Evolutionary conservation across 768 basidiomycete genomes (phyloP).

Genomic region (Kockovaella imperatae): DNA sequence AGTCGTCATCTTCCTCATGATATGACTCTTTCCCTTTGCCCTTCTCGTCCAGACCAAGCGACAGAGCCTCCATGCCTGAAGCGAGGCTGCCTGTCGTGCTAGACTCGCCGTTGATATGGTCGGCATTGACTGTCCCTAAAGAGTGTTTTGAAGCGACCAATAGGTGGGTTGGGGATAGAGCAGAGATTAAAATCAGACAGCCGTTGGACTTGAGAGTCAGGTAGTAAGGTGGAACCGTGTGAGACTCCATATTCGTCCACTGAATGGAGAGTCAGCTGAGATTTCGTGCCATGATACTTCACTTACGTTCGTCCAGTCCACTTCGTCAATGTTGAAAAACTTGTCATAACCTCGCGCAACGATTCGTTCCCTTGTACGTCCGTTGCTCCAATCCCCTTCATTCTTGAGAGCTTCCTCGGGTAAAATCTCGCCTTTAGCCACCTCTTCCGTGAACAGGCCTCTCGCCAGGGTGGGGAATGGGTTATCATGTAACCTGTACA

Average conservation of each 20-base stretch:
- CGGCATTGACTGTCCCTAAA: slow-evolving; percentile 61
- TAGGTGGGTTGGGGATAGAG: slow-evolving; percentile 65
- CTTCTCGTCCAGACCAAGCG: neutral
- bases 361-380: slow-evolving; percentile 49
- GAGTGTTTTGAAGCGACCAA: slow-evolving; percentile 90
- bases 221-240: slow-evolving; percentile 70
- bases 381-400: slow-evolving; percentile 34
- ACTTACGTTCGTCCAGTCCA: slow-evolving; percentile 85
- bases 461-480: slow-evolving; percentile 93
- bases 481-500: slow-evolving; percentile 79
- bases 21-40: slow-evolving; percentile 7
- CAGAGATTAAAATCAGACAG: slow-evolving; percentile 90
- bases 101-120: slow-evolving; percentile 18
- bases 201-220: slow-evolving; percentile 91
- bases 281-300: neutral
- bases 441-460: slow-evolving; percentile 65
- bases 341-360: slow-evolving; percentile 93
- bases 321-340: slow-evolving; percentile 96
- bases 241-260: slow-evolving; percentile 66
- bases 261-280: slow-evolving; percentile 36
- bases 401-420: slow-evolving; percentile 14
- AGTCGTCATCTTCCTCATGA: slow-evolving; percentile 7
- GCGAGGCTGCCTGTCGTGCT: neutral
- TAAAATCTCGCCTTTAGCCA: slow-evolving; percentile 22
- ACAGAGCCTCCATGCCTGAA: slow-evolving; percentile 2